Conservation (phyloP, 805 yeast genomes). For the Nakazawaea siamensis region DNA sequence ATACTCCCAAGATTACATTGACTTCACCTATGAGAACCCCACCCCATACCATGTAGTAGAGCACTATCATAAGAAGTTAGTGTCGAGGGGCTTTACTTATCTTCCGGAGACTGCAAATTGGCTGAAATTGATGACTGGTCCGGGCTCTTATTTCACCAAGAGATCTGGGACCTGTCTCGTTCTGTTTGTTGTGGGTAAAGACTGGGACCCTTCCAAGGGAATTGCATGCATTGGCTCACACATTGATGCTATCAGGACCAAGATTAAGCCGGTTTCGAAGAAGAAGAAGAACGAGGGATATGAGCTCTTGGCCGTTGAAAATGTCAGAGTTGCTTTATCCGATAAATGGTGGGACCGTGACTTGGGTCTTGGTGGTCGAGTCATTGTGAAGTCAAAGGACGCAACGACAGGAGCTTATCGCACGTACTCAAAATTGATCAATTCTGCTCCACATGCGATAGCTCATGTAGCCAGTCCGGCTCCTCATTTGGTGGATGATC, state of each 20-base stretch:
- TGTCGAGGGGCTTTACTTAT: conserved; percentile 53
- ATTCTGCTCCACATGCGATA: conserved; percentile 60
- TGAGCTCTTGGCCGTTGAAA: conserved; percentile 74
- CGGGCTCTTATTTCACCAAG: conserved; percentile 56
- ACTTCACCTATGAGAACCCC: conserved; percentile 65
- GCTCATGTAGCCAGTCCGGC: conserved; percentile 82
- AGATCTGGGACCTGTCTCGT: conserved; percentile 62
- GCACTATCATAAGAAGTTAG: conserved; percentile 37
- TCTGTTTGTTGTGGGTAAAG: conserved; percentile 61
- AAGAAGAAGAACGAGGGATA: conserved; percentile 61
- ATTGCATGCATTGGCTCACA: conserved; percentile 70
- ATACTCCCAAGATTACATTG: conserved; percentile 38
- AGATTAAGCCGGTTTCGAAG: conserved; percentile 63
- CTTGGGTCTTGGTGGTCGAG: conserved; percentile 75
- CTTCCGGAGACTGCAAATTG: conserved; percentile 56
- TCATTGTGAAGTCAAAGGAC: conserved; percentile 36
- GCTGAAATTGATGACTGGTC: conserved; percentile 21
- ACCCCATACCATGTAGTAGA: conserved; percentile 71
- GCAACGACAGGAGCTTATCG: conserved; percentile 4
- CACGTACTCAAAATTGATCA: conserved; percentile 32
- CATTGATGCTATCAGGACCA: conserved; percentile 61
- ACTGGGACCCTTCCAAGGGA: conserved; percentile 58
- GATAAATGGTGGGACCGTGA: conserved; percentile 79
- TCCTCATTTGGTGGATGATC: conserved; percentile 74
- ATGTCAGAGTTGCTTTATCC: conserved; percentile 66